These are phyloP conservation scores for Colletotrichum gigasporum DNA, from an alignment of 2,329 filamentous ascomycete genomes.

Conservation along the genomic window DNA sequence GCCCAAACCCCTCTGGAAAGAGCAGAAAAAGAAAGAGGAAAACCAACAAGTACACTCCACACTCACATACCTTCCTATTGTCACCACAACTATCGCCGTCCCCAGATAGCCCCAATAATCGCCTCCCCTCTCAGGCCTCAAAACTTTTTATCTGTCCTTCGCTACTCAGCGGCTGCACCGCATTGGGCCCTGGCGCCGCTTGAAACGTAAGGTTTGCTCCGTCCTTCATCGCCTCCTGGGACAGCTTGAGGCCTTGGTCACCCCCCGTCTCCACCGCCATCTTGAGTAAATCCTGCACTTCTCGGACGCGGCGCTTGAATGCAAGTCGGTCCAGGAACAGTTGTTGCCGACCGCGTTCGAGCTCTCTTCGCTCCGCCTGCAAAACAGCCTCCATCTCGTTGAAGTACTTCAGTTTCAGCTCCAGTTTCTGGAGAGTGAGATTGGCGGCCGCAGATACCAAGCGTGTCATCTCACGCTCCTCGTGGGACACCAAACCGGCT, in stretches of 20 bases:
- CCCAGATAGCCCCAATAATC: neutral
- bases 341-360: slow-evolving; percentile 91
- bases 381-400: slow-evolving; percentile 94
- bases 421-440: slow-evolving; percentile 92
- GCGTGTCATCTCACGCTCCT: slow-evolving; percentile 95
- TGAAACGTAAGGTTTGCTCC: slow-evolving; percentile 65
- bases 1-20: slow-evolving; percentile 13
- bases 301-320: slow-evolving; percentile 87
- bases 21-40: neutral
- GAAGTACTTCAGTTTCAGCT: slow-evolving; percentile 96
- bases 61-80: neutral
- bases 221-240: slow-evolving; percentile 57
- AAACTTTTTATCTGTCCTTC: slow-evolving; percentile 66
- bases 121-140: slow-evolving; percentile 53
- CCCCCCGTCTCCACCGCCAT: slow-evolving; percentile 59
- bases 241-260: slow-evolving; percentile 59
- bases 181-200: slow-evolving; percentile 49
- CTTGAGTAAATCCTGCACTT: slow-evolving; percentile 81
- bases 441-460: slow-evolving; percentile 94
- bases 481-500: slow-evolving; percentile 89
- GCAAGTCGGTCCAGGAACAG: slow-evolving; percentile 91
- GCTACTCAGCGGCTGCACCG: slow-evolving; percentile 64
- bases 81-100: neutral
- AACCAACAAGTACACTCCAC: neutral
- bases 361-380: slow-evolving; percentile 89